A percentile compares a stretch with the other conserved stretches of the same genome.
phyloP scores from a whole-genome alignment of 2,329 filamentous ascomycete species.

The Incumbomyces delicatus region DNA sequence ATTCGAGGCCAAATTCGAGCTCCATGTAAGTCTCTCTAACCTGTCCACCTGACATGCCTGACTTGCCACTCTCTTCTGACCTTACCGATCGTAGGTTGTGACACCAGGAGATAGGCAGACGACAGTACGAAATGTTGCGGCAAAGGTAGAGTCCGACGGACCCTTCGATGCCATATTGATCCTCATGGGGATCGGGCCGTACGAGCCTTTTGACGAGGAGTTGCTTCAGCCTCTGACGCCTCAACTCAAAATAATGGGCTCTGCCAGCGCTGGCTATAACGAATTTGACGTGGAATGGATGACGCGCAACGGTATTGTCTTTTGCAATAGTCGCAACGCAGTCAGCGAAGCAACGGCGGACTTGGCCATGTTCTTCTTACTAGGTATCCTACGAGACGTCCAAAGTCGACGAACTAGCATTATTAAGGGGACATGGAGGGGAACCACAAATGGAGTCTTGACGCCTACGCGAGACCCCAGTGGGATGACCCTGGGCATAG shows the following conservation, averaged over 20 bases:
- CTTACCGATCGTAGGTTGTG: background rate
- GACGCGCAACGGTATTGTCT: slow-evolving; percentile 22
- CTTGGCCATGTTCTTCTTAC: slow-evolving; percentile 36
- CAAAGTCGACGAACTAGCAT: slow-evolving; percentile 14
- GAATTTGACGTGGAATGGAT: slow-evolving; percentile 3
- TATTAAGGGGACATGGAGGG: too few species aligned
- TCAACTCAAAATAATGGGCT: background rate
- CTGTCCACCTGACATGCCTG: too few species aligned
- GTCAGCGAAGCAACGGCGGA: slow-evolving; percentile 36
- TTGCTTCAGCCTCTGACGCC: background rate
- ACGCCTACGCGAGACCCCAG: slow-evolving; percentile 33
- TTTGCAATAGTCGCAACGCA: slow-evolving; percentile 34
- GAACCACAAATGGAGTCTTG: too few species aligned
- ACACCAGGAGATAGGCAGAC: slow-evolving; percentile 3
- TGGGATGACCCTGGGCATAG: slow-evolving; percentile 30
- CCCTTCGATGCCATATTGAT: background rate
- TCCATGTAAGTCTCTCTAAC: too few species aligned
- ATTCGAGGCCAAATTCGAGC: too few species aligned
- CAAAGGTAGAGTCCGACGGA: background rate
- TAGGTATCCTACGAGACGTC: slow-evolving; percentile 29
- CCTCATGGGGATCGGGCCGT: background rate
- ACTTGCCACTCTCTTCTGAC: too few species aligned
- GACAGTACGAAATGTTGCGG: background rate
- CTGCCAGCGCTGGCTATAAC: background rate
- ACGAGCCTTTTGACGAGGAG: slow-evolving; percentile 3